These are phyloP conservation scores for Nannochloris sp. DNA, from an alignment of 139 green algal genomes.

Conservation along the genomic window DNA sequence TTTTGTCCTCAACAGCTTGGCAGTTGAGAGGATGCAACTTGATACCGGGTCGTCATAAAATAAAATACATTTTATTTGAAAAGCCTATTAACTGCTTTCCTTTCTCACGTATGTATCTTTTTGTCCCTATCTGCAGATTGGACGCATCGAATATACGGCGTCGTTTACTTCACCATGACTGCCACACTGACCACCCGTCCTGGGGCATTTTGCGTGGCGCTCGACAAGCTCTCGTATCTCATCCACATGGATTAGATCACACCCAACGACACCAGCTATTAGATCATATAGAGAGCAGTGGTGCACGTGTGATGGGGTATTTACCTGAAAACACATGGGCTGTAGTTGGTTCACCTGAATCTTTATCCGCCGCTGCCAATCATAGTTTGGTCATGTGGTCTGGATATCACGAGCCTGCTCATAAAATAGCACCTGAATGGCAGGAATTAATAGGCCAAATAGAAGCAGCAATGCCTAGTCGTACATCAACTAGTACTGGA, in stretches of 20 bases:
- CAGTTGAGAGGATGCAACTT: no score
- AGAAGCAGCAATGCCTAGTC: background rate
- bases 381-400: constrained; percentile 9
- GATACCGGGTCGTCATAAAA: no score
- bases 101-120: no score
- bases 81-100: no score
- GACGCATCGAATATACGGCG: background rate
- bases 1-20: no score
- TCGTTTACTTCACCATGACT: background rate
- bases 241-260: background rate
- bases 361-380: background rate
- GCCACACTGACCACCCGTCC: background rate
- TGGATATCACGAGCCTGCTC: background rate
- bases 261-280: background rate
- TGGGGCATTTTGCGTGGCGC: constrained; percentile 2
- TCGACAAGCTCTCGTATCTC: background rate
- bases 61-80: no score
- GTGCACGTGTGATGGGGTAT: constrained; percentile 4
- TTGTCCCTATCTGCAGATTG: no score
- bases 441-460: background rate
- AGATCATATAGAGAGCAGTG: background rate
- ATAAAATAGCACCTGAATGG: constrained; percentile 31
- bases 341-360: constrained; percentile 6
- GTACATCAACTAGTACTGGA: no score
- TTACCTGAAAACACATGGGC: constrained; percentile 18